Percentiles rank a stretch among this genome's conserved stretches.
Conservation (phyloP, 2,329 filamentous ascomycete species). For the Claviceps maximensis region DNA sequence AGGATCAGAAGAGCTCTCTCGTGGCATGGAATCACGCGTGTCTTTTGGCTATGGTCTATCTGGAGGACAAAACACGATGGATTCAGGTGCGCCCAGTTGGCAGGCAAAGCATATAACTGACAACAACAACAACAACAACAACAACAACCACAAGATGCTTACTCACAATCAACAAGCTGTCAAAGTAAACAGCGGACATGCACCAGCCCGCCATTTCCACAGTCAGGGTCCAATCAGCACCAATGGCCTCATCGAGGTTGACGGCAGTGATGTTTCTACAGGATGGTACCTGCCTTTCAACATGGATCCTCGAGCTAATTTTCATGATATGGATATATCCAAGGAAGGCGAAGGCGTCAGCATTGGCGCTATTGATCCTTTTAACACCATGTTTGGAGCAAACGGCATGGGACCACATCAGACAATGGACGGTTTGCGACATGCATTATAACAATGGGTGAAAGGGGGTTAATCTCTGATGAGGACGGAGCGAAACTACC, state of each 20-base stretch:
- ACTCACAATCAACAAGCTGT: conserved; percentile 15
- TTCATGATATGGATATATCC: conserved; percentile 31
- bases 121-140: no score
- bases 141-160: neutral
- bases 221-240: conserved; percentile 10
- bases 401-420: conserved; percentile 25
- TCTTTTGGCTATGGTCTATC: conserved; percentile 41
- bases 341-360: conserved; percentile 19
- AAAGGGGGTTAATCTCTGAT: neutral
- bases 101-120: neutral
- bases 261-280: conserved; percentile 37
- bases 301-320: conserved; percentile 59
- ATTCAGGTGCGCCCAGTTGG: conserved; percentile 19
- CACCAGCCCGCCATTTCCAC: conserved; percentile 16
- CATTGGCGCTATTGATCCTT: conserved; percentile 26
- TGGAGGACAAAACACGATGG: conserved; percentile 21
- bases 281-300: conserved; percentile 94
- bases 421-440: conserved; percentile 18
- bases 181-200: conserved; percentile 13
- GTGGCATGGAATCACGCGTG: conserved; percentile 62
- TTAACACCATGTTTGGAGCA: conserved; percentile 33
- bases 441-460: conserved; percentile 15
- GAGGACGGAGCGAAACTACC: neutral
- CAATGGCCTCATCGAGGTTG: conserved; percentile 13
- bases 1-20: conserved; percentile 36